Evolutionary conservation across 306 rosid genomes (phyloP), one percentile per base, ranked within the genome.

Genomic region (Nissolia schottii): DNA sequence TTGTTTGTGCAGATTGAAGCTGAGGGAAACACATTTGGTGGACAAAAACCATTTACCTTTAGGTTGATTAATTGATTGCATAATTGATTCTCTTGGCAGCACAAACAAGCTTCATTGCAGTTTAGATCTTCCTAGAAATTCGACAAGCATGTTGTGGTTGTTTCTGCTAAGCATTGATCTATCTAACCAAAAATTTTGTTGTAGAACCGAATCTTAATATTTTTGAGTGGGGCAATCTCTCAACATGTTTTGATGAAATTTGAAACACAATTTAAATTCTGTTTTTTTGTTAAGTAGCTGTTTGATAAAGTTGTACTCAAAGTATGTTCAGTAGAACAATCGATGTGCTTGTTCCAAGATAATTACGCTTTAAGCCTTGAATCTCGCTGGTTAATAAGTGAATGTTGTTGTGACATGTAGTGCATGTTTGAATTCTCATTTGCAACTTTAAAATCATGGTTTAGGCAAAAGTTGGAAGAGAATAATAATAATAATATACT

Each of bases 1-100:
- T 83, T 81, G 64, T 63, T 64, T 64, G 77, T 77, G 85, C 79
- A 24, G 75, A 79, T 79, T 76, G 77, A 41, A 74, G 70, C 73
- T 34, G 69, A 23, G 31, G 78, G 55, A 57, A 77, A 58, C 70
- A 27, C 16, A 40, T 49, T n/a, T 73, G 70, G 63, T 78, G 69
- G 74, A 64, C 55, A 64, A 70, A n/a, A 62, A 62, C 74, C 46
- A 16, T 70, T 73, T 60, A 55, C 1, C 64, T 62, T 60, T 38
- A 24, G 48, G n/a, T 57, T 45, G 78, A 53, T 71, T 57, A 27
- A 55, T 28, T 19, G 34, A 55, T 60, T 56, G 35, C 80, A 58
- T 67, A 59, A 54, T 78, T 72, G 73, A 62, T 73, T 71, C 48
- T 27, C 60, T 66, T 62, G 25, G 60, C 64, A 64, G 49, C 19